Evolutionary conservation across 2,329 filamentous ascomycete genomes (phyloP).

Genomic region (Tolypocladium tropicale): DNA sequence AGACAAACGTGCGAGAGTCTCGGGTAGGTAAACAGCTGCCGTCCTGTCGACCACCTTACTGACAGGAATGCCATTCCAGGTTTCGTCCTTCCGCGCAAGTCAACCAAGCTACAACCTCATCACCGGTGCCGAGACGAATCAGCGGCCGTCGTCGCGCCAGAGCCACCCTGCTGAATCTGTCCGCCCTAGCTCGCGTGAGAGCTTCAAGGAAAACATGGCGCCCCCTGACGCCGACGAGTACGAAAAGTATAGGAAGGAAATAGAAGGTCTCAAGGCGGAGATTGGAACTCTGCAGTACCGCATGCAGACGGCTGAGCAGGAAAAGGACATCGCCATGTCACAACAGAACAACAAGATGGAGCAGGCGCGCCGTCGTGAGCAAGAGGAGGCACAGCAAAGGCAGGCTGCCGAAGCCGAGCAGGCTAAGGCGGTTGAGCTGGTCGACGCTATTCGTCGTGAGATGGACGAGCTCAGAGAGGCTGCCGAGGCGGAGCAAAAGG

Average conservation of each 20-base stretch:
- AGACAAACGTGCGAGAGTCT: conserved; percentile 24
- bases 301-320: conserved; percentile 76
- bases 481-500: conserved; percentile 46
- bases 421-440: conserved; percentile 36
- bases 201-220: conserved; percentile 49
- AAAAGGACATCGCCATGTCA: conserved; percentile 69
- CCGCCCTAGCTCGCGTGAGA: conserved; percentile 42
- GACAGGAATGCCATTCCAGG: conserved; percentile 12
- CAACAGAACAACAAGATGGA: conserved; percentile 77
- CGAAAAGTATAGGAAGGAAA: conserved; percentile 44
- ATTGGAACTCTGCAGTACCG: conserved; percentile 83
- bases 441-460: conserved; percentile 40
- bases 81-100: conserved; percentile 37
- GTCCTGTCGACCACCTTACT: neutral
- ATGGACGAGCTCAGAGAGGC: conserved; percentile 39
- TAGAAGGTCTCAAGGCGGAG: conserved; percentile 80
- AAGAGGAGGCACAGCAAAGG: conserved; percentile 67
- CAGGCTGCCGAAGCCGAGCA: conserved; percentile 49
- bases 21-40: conserved; percentile 22
- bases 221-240: conserved; percentile 49
- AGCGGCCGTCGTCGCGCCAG: conserved; percentile 29
- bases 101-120: conserved; percentile 52
- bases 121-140: conserved; percentile 36
- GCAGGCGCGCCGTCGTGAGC: conserved; percentile 68
- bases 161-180: conserved; percentile 28